Evolutionary conservation across 1,139 yeast species (phyloP).

Genomic region (Saccharomycopsis hybrid): DNA sequence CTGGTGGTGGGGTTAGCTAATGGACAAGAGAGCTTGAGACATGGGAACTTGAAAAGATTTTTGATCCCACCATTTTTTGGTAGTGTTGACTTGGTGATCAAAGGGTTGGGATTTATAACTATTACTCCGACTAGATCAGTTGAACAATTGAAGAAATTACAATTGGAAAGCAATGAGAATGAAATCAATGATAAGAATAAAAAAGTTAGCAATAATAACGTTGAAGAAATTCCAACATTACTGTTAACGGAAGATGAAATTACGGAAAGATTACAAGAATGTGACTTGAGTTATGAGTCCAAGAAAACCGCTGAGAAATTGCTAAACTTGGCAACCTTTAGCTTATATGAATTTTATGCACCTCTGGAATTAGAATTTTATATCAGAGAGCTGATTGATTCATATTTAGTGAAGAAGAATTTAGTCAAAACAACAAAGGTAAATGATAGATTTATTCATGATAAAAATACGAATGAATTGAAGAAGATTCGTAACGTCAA

Average conservation of each 20-base stretch:
- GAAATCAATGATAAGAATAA: neutral
- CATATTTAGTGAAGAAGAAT: conserved; percentile 12
- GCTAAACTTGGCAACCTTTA: conserved; percentile 5
- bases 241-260: neutral
- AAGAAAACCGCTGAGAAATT: neutral
- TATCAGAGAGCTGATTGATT: conserved; percentile 17
- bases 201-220: neutral
- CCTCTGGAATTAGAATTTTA: conserved; percentile 15
- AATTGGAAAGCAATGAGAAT: no score
- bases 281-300: neutral
- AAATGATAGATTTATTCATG: conserved; percentile 2
- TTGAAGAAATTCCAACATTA: neutral
- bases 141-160: neutral
- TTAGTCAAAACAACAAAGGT: neutral
- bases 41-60: conserved; percentile 10
- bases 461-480: neutral
- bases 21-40: neutral
- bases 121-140: conserved; percentile 17
- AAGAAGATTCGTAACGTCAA: neutral
- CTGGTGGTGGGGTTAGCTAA: conserved; percentile 1
- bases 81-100: conserved; percentile 18
- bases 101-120: conserved; percentile 20
- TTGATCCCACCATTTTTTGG: conserved; percentile 21
- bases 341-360: conserved; percentile 17
- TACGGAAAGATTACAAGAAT: neutral